Evolutionary conservation across 2,329 filamentous ascomycete species (phyloP).

Genomic region (Diplodia mutila): DNA sequence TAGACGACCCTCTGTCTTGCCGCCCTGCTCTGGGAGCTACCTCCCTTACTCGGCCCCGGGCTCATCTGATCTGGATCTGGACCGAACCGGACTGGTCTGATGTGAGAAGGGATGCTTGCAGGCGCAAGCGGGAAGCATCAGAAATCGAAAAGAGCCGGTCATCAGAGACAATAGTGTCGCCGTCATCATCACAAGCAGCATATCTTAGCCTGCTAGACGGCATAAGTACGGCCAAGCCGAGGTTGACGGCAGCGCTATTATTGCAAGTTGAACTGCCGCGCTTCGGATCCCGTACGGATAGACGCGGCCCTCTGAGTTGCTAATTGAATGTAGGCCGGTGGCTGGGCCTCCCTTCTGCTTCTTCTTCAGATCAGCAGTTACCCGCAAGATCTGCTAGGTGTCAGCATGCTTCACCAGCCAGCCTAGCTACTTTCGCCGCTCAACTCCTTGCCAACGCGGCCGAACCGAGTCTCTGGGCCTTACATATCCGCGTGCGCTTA

Average conservation of each 20-base stretch:
- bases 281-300: not conserved
- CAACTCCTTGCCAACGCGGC: slow-evolving; percentile 7
- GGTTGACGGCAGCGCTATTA: not conserved
- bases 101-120: slow-evolving; percentile 8
- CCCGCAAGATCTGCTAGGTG: slow-evolving; percentile 5
- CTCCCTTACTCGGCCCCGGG: slow-evolving; percentile 5
- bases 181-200: slow-evolving; percentile 2
- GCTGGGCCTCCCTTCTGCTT: not conserved
- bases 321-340: not conserved
- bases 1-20: not conserved
- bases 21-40: not conserved
- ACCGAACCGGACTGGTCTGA: slow-evolving; percentile 8
- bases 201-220: not conserved
- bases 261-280: not conserved
- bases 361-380: slow-evolving; percentile 5
- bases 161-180: slow-evolving; percentile 9
- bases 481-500: slow-evolving; percentile 23
- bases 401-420: slow-evolving; percentile 7
- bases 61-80: slow-evolving; percentile 18
- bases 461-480: slow-evolving; percentile 19
- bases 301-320: not conserved
- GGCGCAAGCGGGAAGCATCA: slow-evolving; percentile 8
- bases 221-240: not conserved
- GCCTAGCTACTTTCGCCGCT: slow-evolving; percentile 5
- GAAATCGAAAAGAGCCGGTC: slow-evolving; percentile 13